These are phyloP conservation scores for Eucalyptus polyanthemos DNA, from an alignment of 345 rosid genomes.

Conservation along the genomic window DNA sequence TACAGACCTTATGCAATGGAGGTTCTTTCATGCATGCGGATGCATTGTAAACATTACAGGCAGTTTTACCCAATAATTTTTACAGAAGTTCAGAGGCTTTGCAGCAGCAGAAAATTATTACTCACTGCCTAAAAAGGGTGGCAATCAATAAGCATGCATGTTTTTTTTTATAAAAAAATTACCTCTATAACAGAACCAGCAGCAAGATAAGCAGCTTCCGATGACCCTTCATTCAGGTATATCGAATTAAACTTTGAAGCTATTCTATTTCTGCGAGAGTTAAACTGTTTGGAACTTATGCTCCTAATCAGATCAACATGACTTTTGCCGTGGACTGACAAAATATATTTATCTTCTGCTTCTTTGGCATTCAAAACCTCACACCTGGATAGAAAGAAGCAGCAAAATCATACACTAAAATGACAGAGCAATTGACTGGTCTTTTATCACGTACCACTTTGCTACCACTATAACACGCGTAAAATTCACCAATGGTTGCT, in stretches of 20 bases:
- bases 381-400: constrained; percentile 35
- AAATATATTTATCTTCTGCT: constrained; percentile 51
- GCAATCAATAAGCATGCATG: neutral
- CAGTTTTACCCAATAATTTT: neutral
- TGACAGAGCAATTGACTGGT: neutral
- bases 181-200: constrained; percentile 92
- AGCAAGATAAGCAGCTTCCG: constrained; percentile 78
- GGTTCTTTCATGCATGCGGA: neutral
- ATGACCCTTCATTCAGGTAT: constrained; percentile 73
- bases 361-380: constrained; percentile 54
- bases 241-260: constrained; percentile 68
- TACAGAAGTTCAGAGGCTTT: neutral
- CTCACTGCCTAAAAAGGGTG: neutral
- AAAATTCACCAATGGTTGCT: neutral
- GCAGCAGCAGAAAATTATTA: neutral
- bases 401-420: neutral
- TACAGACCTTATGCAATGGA: neutral
- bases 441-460: neutral
- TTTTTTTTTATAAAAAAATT: neutral
- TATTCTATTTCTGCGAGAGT: constrained; percentile 28
- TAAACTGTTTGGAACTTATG: constrained; percentile 49
- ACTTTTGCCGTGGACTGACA: constrained; percentile 45
- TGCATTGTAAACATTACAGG: neutral
- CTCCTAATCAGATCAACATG: constrained; percentile 56
- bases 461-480: neutral